Evolutionary conservation across 805 yeast species (phyloP).

Genomic region (Spathaspora arborariae): DNA sequence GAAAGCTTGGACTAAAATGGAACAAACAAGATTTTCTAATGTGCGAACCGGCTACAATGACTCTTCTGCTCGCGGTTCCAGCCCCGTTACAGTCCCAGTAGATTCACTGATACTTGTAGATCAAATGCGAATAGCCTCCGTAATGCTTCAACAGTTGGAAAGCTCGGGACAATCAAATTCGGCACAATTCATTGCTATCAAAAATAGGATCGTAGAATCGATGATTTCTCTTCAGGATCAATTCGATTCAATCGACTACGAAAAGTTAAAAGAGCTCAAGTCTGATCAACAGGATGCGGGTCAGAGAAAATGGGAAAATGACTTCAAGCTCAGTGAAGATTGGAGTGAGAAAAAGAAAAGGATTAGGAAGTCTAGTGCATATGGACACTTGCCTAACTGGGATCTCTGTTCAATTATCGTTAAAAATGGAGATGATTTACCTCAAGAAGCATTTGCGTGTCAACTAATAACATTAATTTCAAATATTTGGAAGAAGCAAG

Average conservation of each 20-base stretch:
- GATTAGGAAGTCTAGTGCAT: conserved; percentile 72
- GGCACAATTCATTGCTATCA: conserved; percentile 31
- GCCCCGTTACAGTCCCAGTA: neutral
- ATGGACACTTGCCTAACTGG: conserved; percentile 89
- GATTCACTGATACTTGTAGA: conserved; percentile 50
- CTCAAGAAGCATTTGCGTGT: conserved; percentile 98
- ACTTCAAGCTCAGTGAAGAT: conserved; percentile 90
- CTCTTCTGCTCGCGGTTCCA: neutral
- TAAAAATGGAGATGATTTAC: conserved; percentile 91
- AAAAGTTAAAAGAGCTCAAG: conserved; percentile 46
- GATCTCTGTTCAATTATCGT: conserved; percentile 93
- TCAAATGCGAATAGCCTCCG: conserved; percentile 94
- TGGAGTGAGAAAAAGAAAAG: conserved; percentile 83
- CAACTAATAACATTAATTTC: conserved; percentile 87
- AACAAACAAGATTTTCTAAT: no score
- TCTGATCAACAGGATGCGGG: conserved; percentile 62
- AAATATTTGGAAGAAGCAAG: conserved; percentile 70
- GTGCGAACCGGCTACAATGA: no score
- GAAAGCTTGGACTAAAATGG: neutral
- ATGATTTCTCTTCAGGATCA: conserved; percentile 29
- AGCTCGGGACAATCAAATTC: conserved; percentile 57
- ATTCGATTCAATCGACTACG: conserved; percentile 35
- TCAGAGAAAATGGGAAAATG: conserved; percentile 88
- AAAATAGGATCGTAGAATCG: conserved; percentile 17
- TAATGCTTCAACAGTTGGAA: conserved; percentile 89